These are phyloP conservation scores for Dipodascus albidus DNA, from an alignment of 805 yeast species.

Conservation along the genomic window DNA sequence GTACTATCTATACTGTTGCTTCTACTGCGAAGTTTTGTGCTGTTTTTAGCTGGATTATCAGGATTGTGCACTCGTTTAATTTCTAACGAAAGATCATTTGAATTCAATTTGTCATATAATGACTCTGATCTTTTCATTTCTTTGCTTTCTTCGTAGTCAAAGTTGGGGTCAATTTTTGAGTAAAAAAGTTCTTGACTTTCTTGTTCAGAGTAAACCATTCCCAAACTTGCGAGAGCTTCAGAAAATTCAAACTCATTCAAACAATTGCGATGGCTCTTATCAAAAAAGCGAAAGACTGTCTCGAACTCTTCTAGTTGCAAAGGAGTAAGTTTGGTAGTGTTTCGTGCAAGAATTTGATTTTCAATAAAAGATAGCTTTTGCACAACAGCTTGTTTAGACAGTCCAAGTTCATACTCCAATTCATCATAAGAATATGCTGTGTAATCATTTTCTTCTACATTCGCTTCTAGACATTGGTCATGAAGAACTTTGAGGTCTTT, in stretches of 20 bases:
- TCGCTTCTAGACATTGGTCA: slow-evolving; percentile 23
- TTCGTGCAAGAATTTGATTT: slow-evolving; percentile 28
- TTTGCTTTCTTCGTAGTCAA: neutral
- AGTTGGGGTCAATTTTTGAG: slow-evolving; percentile 18
- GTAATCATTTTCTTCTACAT: slow-evolving; percentile 29
- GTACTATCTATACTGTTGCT: neutral
- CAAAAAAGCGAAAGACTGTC: slow-evolving; percentile 32
- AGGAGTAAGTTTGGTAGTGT: slow-evolving; percentile 25
- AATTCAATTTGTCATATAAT: neutral
- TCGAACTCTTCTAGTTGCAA: slow-evolving; percentile 33
- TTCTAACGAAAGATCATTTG: neutral
- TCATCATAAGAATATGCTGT: slow-evolving; percentile 28
- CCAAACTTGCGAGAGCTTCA: slow-evolving; percentile 31
- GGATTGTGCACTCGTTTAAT: neutral
- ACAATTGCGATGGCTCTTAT: slow-evolving; percentile 26
- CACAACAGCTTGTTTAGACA: slow-evolving; percentile 28
- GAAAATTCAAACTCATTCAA: slow-evolving; percentile 33
- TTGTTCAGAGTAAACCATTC: slow-evolving; percentile 26
- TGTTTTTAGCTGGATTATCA: neutral
- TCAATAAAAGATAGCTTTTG: slow-evolving; percentile 34
- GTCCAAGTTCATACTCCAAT: slow-evolving; percentile 27
- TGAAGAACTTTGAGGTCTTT: slow-evolving; percentile 20
- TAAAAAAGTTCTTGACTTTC: slow-evolving; percentile 30
- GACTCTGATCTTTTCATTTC: neutral
- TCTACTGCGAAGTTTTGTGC: neutral